Base-by-base conservation (phyloP, 768 basidiomycete genomes). In the Tylopilus felleus region DNA sequence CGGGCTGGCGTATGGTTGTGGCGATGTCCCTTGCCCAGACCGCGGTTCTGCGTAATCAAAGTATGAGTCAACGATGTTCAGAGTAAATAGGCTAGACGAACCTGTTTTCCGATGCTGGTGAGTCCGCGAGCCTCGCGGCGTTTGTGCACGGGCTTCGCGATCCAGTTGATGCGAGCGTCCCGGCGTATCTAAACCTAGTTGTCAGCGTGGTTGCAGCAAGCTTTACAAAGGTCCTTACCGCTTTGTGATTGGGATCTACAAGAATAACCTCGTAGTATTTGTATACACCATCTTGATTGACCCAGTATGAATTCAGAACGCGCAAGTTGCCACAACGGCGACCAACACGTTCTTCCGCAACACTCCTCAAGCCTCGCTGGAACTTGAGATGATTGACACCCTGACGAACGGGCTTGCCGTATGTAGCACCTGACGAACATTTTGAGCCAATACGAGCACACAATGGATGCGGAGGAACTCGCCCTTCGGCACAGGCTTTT, bases 231-330 rank as follows among this genome's bases (percentile, higher is more conserved):
- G 19, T 23, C 75, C 92, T 66, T 70, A 94, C 93, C 65, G 90
- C 93, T 71, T 93, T 95, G 80, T 96, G 93, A 70, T 71, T 86
- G 55, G 93, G 93, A 69, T 99, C 97, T 55, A 99, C 95, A 61
- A 97, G 84, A 72, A 99, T 98, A 67, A 99, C 93, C 73, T 99
- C 97, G 78, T 85, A 99, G 80, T 97, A 98, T 74, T 96, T 97
- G 85, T 96, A 97, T 28, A 97, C 91, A 75, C 94, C 93, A 70
- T 98, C 94, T 77, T 96, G 93, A 77, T 98, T 98, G 69, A 99
- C 78, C 97, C 97, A 99, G 83, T 98, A 98, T 44, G 96, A 98
- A 78, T 96, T 97, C 66, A 97, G 72, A 60, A 99, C 97, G 52
- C 97, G 86, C 68, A 99, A 75, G 74, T 98, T 98, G 50, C 93